Conservation (phyloP, 2,329 filamentous ascomycete genomes). For the Blastomyces percursus region DNA sequence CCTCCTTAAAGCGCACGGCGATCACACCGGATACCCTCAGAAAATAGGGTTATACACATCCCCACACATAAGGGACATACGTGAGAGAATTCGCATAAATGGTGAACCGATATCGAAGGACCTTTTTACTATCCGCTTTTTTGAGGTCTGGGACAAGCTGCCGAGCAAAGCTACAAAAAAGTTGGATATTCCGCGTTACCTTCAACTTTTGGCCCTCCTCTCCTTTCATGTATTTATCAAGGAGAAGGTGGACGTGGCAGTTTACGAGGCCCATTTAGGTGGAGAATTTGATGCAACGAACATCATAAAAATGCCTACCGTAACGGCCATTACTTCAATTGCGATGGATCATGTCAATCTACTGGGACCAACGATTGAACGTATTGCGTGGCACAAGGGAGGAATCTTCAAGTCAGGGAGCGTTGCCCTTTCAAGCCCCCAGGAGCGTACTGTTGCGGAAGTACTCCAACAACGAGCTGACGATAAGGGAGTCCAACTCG, state of each 20-base stretch:
- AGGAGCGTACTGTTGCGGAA: constrained; percentile 38
- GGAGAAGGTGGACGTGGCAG: constrained; percentile 50
- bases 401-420: constrained; percentile 55
- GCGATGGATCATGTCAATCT: constrained; percentile 56
- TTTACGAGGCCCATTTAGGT: constrained; percentile 58
- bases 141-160: constrained; percentile 15
- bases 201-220: constrained; percentile 43
- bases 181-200: constrained; percentile 37
- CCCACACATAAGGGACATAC: constrained; percentile 38
- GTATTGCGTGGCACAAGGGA: constrained; percentile 64
- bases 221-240: constrained; percentile 53
- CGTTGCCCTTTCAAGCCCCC: constrained; percentile 47
- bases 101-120: constrained; percentile 10
- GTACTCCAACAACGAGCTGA: constrained; percentile 42
- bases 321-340: constrained; percentile 51
- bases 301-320: constrained; percentile 46
- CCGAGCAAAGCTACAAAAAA: constrained; percentile 42
- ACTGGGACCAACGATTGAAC: constrained; percentile 50
- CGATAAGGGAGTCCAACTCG: constrained; percentile 41
- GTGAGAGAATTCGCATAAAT: constrained; percentile 14
- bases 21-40: constrained; percentile 7
- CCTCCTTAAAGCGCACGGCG: constrained; percentile 3
- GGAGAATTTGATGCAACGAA: constrained; percentile 61
- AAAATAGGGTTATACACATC: constrained; percentile 57
- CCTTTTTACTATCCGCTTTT: constrained; percentile 10